Percentiles rank a stretch among this genome's conserved stretches.
These are phyloP conservation scores for Aureobasidium sp. DNA, from an alignment of 2,329 filamentous ascomycete genomes.

Conservation along the genomic window DNA sequence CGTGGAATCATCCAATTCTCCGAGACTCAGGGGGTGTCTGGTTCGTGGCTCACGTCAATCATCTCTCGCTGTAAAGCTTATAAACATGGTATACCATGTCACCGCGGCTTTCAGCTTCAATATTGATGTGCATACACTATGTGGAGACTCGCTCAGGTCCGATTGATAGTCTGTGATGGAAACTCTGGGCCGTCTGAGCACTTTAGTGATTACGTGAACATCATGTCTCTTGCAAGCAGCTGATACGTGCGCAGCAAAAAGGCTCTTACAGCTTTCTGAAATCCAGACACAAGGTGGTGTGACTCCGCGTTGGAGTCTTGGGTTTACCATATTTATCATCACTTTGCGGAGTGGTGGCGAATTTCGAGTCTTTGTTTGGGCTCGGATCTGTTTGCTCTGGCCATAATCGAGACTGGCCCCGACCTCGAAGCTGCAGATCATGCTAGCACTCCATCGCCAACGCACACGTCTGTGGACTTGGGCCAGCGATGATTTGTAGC, in stretches of 20 bases:
- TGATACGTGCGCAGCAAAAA: not conserved
- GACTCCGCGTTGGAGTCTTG: not conserved
- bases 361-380: not conserved
- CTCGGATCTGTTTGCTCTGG: constrained; percentile 4
- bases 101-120: not conserved
- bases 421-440: not conserved
- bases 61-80: constrained; percentile 4
- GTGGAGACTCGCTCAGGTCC: constrained; percentile 4
- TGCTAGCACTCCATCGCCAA: not conserved
- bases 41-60: constrained; percentile 2
- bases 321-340: not conserved
- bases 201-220: not conserved
- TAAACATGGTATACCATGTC: constrained; percentile 9
- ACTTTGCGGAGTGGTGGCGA: not conserved
- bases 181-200: not conserved
- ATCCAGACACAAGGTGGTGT: not conserved
- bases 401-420: not conserved
- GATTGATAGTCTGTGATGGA: not conserved
- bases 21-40: constrained; percentile 5
- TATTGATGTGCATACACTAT: constrained; percentile 9
- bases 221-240: not conserved
- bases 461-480: not conserved
- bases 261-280: not conserved
- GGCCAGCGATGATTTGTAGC: not conserved
- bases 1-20: not conserved